phyloP scores from a whole-genome alignment of 768 basidiomycete species.

The Xerocomellus amylosporus region DNA sequence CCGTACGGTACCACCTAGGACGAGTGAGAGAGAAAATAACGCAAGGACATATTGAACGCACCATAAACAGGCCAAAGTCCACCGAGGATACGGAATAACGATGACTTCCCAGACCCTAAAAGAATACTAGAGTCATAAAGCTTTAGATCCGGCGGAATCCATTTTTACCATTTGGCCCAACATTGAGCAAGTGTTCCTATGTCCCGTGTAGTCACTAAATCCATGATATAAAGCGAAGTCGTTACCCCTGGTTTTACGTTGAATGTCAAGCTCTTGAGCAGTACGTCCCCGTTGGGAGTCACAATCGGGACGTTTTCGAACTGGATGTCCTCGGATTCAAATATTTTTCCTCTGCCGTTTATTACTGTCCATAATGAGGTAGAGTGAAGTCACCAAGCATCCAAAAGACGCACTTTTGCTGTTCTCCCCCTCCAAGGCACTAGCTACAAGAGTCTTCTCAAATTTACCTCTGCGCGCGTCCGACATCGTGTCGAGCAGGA shows the following conservation, averaged over 20 bases:
- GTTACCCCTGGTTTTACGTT: constrained; percentile 80
- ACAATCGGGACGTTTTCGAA: constrained; percentile 95
- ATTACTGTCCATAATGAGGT: constrained; percentile 54
- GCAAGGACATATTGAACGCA: background rate
- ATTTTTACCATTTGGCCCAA: constrained; percentile 83
- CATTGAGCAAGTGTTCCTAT: constrained; percentile 87
- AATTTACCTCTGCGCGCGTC: constrained; percentile 83
- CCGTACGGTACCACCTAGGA: constrained; percentile 66
- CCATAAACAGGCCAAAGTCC: constrained; percentile 89
- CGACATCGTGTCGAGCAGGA: constrained; percentile 86
- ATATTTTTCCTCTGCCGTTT: constrained; percentile 70
- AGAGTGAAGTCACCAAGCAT: background rate
- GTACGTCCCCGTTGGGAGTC: constrained; percentile 92
- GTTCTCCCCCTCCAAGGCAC: constrained; percentile 69
- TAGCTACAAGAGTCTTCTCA: constrained; percentile 82
- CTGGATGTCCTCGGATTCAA: constrained; percentile 84
- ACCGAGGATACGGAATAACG: constrained; percentile 92
- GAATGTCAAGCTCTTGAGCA: constrained; percentile 83
- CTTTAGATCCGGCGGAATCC: background rate
- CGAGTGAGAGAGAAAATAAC: constrained; percentile 12
- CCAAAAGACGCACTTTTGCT: constrained; percentile 56
- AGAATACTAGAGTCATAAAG: background rate
- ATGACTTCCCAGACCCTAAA: constrained; percentile 82
- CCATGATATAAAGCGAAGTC: background rate
- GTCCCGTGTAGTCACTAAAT: background rate